phyloP scores from a whole-genome alignment of 2,329 filamentous ascomycete species.

The Hypoxylon sp. region DNA sequence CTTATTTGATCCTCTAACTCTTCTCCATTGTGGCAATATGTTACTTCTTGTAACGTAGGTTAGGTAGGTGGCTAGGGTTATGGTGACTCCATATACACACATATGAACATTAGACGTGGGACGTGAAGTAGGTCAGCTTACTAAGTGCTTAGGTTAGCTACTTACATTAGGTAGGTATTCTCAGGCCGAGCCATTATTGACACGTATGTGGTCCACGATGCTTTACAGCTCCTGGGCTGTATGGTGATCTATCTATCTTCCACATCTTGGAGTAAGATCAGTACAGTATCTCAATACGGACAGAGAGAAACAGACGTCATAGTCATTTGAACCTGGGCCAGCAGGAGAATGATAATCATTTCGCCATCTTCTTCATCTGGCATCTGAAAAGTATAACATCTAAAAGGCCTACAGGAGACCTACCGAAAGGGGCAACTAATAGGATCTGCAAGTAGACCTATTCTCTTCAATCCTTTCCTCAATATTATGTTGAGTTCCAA shows the following conservation, averaged over 20 bases:
- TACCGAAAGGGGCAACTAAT: not conserved
- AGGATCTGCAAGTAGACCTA: not conserved
- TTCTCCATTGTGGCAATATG: not conserved
- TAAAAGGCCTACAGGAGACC: not conserved
- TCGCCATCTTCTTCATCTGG: not conserved
- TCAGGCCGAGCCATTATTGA: not conserved
- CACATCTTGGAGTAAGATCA: not conserved
- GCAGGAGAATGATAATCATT: not conserved
- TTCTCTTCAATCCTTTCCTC: not conserved
- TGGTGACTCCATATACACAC: not conserved
- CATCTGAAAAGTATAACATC: not conserved
- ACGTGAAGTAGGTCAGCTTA: not conserved
- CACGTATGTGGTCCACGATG: not conserved
- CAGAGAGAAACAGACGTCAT: not conserved
- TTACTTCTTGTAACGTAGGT: not conserved
- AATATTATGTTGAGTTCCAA: not conserved
- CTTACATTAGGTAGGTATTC: not conserved
- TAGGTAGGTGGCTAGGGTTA: not conserved
- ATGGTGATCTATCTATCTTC: not conserved
- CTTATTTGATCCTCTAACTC: not conserved
- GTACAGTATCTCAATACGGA: not conserved
- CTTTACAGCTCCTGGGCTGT: not conserved
- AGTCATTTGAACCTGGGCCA: not conserved
- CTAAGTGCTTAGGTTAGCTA: conserved; percentile 1
- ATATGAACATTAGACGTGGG: not conserved